A percentile compares a stretch with the other conserved stretches of the same genome.
These are phyloP conservation scores for Malus hybrid DNA, from an alignment of 331 rosid genomes.

Conservation along the genomic window DNA sequence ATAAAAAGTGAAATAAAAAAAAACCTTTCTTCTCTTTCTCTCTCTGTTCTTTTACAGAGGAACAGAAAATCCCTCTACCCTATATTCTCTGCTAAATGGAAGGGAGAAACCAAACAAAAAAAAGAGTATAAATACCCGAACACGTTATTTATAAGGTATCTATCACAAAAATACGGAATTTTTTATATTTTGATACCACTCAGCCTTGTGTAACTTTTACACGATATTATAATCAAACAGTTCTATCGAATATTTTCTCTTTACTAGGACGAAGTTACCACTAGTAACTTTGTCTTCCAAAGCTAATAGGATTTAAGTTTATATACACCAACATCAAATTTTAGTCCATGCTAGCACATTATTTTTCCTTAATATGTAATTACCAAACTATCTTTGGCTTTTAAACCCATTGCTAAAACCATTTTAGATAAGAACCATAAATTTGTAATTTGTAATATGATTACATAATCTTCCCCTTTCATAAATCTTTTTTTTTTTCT, in stretches of 20 bases:
- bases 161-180: not conserved
- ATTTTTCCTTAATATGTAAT: not conserved
- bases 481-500: not conserved
- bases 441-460: not conserved
- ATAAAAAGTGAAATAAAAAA: not conserved
- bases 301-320: not conserved
- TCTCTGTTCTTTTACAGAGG: not conserved
- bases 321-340: not conserved
- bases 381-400: not conserved
- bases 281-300: conserved; percentile 11
- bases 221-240: not conserved
- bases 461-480: not conserved
- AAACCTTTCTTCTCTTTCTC: not conserved
- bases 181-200: not conserved
- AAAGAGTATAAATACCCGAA: not conserved
- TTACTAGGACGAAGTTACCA: not conserved
- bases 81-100: conserved; percentile 23
- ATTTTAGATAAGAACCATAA: not conserved
- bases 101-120: not conserved
- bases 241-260: fast-evolving
- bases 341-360: not conserved
- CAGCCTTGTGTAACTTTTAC: too few species aligned
- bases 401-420: not conserved
- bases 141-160: not conserved
- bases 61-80: conserved; percentile 15